Conservation (phyloP, 441 rosid species). For the Croton laevigatus region DNA sequence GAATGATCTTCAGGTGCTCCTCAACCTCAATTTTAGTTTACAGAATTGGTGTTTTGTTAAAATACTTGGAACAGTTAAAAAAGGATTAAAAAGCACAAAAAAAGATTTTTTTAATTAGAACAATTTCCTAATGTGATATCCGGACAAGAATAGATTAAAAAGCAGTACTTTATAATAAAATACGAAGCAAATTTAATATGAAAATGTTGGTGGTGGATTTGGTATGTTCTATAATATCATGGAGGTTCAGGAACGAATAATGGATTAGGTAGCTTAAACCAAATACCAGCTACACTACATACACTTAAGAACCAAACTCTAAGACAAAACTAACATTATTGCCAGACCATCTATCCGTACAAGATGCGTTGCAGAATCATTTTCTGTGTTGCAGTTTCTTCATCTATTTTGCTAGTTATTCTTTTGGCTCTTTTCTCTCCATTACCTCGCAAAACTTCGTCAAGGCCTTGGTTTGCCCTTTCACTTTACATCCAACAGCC, state of each 20-base stretch:
- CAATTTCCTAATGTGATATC: too few relatives aligned
- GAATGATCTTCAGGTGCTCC: too few relatives aligned
- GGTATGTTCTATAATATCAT: background rate
- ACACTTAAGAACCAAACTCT: background rate
- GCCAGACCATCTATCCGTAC: background rate
- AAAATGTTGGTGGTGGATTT: background rate
- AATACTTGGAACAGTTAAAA: too few relatives aligned
- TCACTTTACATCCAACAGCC: slow-evolving; percentile 73
- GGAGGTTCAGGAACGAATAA: background rate
- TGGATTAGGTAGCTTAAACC: slow-evolving; percentile 39
- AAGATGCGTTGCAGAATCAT: slow-evolving; percentile 63
- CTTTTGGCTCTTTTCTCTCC: slow-evolving; percentile 65
- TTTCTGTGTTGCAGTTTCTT: slow-evolving; percentile 42
- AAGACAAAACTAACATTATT: background rate
- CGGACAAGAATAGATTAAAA: too few relatives aligned
- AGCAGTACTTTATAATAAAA: background rate
- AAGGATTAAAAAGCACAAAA: too few relatives aligned
- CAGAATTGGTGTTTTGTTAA: too few relatives aligned
- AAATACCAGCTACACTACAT: slow-evolving; percentile 1
- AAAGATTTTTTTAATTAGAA: too few relatives aligned
- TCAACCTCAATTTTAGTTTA: too few relatives aligned
- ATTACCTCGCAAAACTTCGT: slow-evolving; percentile 28
- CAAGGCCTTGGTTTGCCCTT: slow-evolving; percentile 50
- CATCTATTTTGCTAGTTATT: slow-evolving; percentile 48
- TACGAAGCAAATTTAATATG: background rate